These are phyloP conservation scores for Crithidia mellificae DNA, from an alignment of 208 protist species.

Conservation along the genomic window DNA sequence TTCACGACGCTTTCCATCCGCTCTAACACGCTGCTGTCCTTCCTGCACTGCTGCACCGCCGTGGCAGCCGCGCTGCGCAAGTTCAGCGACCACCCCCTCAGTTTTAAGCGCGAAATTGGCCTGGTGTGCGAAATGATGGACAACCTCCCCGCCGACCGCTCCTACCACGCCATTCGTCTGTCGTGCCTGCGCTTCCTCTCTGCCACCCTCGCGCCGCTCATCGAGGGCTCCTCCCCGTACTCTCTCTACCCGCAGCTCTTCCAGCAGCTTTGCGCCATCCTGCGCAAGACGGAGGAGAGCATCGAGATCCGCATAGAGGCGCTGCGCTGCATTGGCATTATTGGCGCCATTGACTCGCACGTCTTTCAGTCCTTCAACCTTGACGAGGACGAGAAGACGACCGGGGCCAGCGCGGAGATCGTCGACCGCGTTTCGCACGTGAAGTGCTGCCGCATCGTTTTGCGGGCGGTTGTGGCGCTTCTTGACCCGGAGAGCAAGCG, in stretches of 20 bases:
- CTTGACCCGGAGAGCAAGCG: conserved; percentile 58
- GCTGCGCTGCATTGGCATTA: conserved; percentile 70
- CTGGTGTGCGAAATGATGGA: conserved; percentile 69
- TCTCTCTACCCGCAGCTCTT: conserved; percentile 74
- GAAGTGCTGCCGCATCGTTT: conserved; percentile 73
- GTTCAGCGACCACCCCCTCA: conserved; percentile 48
- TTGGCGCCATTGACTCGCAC: conserved; percentile 80
- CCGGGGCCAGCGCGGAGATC: conserved; percentile 25
- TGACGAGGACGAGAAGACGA: conserved; percentile 39
- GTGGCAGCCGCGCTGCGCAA: conserved; percentile 59
- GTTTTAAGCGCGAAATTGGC: conserved; percentile 64
- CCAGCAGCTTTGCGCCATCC: conserved; percentile 55
- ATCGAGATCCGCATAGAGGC: conserved; percentile 78
- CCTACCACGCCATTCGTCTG: conserved; percentile 57
- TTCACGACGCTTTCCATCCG: conserved; percentile 47
- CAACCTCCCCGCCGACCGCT: conserved; percentile 50
- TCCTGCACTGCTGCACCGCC: conserved; percentile 77
- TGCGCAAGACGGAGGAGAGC: conserved; percentile 70
- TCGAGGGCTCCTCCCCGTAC: conserved; percentile 71
- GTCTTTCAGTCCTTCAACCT: conserved; percentile 67
- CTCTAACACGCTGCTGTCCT: conserved; percentile 57
- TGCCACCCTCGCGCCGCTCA: conserved; percentile 61
- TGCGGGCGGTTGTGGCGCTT: conserved; percentile 57
- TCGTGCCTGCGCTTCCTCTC: conserved; percentile 76
- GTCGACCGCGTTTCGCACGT: conserved; percentile 55